Base-by-base conservation (phyloP, 139 green algal species). In the Auxenochlorella pyrenoidosa region DNA sequence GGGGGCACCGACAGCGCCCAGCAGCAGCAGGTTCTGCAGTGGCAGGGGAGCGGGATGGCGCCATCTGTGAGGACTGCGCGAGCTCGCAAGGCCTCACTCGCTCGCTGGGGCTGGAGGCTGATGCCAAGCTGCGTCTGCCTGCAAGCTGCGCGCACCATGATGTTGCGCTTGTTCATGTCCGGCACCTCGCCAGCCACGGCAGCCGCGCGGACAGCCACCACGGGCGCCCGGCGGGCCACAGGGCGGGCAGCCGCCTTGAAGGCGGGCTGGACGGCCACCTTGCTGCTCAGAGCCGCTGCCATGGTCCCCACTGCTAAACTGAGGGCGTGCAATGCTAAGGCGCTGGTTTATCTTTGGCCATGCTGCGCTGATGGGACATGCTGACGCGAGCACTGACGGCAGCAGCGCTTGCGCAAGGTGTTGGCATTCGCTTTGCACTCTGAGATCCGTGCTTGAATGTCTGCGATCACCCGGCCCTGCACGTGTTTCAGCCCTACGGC, bases 11-110 rank as follows among this genome's bases (percentile, higher is more conserved):
- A 93, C 73, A 15, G 95, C 95, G 66, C 96, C 96, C 28, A 92
- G 76, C 43, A 96, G 84, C 70, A 97, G 78, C 75, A 98, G 89
- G 96, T 99, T 99, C 80, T 76, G 60, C 63, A 43, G 6, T 4
- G 38, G 21, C 28, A 38, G 40, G 59, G 79, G 79, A 24, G 16
- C 38, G 63, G 18, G 5, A 3, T 36, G 28, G 41, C 63, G 75
- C 47, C 40, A 32, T 36, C 41, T 15, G 26, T 44, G 5, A 19
- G 5, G 15, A 1, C 47, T 34, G 4, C 10, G 28, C 43, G 30
- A 38, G 6, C 21, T 10, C 13, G 30, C 24, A 47, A 40, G 75
- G 28, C 26, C 41, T 13, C 51, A 16, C 30, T 22, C 36, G 44
- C 15, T 26, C 32, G 41, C 43, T 36, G 43, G 19, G 30, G 40